phyloP scores from a whole-genome alignment of 805 yeast genomes.

The Ogataea ganodermae region DNA sequence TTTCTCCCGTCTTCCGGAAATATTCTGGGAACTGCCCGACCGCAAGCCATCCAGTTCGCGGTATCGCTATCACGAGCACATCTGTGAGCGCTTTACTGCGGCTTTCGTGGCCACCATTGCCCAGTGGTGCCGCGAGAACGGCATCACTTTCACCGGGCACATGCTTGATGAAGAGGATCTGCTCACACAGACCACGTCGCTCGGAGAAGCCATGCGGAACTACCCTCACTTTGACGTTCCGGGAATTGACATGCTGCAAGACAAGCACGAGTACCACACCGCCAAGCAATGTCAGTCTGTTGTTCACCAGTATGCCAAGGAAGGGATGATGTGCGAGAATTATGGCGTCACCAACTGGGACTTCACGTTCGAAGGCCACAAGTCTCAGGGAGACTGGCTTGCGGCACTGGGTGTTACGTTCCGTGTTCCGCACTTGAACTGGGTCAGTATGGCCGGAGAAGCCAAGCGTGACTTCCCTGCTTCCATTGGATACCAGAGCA shows the following conservation, averaged over 20 bases:
- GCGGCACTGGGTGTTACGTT: slow-evolving; percentile 17
- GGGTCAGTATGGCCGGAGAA: slow-evolving; percentile 18
- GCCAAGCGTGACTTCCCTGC: slow-evolving; percentile 19
- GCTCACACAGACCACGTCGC: slow-evolving; percentile 13
- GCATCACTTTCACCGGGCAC: slow-evolving; percentile 13
- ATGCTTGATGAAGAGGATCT: slow-evolving; percentile 17
- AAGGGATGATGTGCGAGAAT: slow-evolving; percentile 16
- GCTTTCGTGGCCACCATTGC: slow-evolving; percentile 13
- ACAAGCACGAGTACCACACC: slow-evolving; percentile 18
- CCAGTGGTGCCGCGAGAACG: slow-evolving; percentile 11
- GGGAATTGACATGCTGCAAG: slow-evolving; percentile 18
- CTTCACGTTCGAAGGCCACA: slow-evolving; percentile 17
- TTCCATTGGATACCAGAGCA: slow-evolving; percentile 14
- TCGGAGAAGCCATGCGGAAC: slow-evolving; percentile 19
- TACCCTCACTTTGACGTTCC: slow-evolving; percentile 13
- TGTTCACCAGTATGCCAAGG: slow-evolving; percentile 13
- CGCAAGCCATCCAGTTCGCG: slow-evolving; percentile 1
- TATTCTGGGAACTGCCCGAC: slow-evolving; percentile 5
- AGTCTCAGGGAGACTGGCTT: slow-evolving; percentile 18
- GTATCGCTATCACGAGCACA: slow-evolving; percentile 13
- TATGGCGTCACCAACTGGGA: slow-evolving; percentile 19
- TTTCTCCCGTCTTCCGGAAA: slow-evolving; percentile 1
- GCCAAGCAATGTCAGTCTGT: slow-evolving; percentile 18
- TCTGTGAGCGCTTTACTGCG: slow-evolving; percentile 15
- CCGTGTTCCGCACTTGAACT: slow-evolving; percentile 14